phyloP scores from a whole-genome alignment of 306 rosid species.

The Prunus kanzakura region DNA sequence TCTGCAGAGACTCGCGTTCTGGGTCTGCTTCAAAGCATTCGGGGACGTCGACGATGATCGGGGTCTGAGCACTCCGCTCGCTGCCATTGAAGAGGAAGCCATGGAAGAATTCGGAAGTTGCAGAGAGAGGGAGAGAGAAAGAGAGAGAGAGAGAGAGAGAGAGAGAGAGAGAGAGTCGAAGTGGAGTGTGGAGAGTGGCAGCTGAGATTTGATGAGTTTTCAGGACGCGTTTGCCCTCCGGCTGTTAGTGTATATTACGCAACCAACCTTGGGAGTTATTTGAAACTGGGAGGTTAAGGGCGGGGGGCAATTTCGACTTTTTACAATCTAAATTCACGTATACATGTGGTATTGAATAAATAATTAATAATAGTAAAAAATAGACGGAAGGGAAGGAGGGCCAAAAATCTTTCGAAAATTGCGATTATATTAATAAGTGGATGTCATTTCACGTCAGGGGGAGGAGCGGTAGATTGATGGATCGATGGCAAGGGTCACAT shows the following conservation, averaged over 20 bases:
- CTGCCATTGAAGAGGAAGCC: constrained; percentile 31
- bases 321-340: neutral
- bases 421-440: constrained; percentile 11
- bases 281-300: neutral
- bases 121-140: neutral
- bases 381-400: neutral
- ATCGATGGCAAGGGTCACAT: neutral
- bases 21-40: neutral
- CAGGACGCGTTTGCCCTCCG: constrained; percentile 9
- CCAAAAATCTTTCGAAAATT: constrained; percentile 6
- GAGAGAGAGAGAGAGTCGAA: neutral
- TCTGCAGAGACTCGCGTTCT: neutral
- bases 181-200: neutral
- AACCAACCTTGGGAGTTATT: neutral
- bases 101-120: neutral
- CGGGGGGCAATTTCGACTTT: neutral
- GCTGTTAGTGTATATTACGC: constrained; percentile 6
- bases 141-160: neutral
- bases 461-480: neutral
- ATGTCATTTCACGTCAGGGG: constrained; percentile 3
- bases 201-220: constrained; percentile 14
- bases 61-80: constrained; percentile 15
- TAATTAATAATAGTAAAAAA: neutral
- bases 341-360: neutral
- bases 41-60: neutral